A percentile compares a stretch with the other conserved stretches of the same genome.
Conservation (phyloP, 805 yeast species). For the Nakazawaea peltata region DNA sequence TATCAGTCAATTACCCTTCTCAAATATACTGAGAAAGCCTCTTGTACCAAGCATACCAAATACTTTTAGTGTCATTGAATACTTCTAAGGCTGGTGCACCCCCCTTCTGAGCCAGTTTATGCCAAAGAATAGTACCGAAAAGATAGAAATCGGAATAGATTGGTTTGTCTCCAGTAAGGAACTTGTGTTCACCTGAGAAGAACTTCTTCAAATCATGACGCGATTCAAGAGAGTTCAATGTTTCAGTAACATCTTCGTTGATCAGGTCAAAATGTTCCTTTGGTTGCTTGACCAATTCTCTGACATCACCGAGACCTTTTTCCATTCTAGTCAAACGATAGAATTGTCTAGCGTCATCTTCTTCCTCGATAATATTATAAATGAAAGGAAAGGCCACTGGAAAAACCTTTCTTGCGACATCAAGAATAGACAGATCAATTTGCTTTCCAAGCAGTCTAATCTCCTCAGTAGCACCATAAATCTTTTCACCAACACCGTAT, state of each 20-base stretch:
- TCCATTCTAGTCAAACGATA: neutral
- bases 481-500: neutral
- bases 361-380: neutral
- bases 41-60: too few species aligned
- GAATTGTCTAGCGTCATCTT: neutral
- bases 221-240: too few species aligned
- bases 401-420: neutral
- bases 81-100: too few species aligned
- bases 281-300: neutral
- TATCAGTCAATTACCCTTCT: too few species aligned
- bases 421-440: too few species aligned
- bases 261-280: too few species aligned
- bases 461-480: neutral
- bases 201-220: too few species aligned
- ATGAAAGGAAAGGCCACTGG: neutral
- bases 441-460: too few species aligned
- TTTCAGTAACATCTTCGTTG: too few species aligned
- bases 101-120: neutral
- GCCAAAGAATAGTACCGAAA: neutral
- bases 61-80: too few species aligned
- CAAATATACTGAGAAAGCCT: too few species aligned
- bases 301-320: neutral
- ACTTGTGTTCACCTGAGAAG: neutral
- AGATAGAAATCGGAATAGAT: neutral
- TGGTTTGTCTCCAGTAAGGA: neutral